Base-by-base conservation (phyloP, 805 yeast genomes). In the Lipomyces mesembrius region DNA sequence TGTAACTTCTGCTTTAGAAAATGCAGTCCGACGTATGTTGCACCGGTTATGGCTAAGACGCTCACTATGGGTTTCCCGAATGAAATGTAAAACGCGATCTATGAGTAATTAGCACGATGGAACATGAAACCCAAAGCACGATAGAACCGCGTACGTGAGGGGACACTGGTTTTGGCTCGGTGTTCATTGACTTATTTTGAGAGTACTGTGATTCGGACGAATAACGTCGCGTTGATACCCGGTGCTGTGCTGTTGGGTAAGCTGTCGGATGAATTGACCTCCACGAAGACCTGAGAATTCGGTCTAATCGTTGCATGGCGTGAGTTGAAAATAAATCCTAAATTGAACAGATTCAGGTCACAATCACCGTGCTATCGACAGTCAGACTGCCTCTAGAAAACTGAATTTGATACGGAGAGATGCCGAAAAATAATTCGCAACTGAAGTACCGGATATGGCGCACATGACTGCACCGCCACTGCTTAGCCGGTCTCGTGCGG, bases 71-170 rank as follows among this genome's bases (percentile, higher is more conserved):
- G 65, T 53, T 37, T 58, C 20, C 61, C 61, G 53, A 39, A 62
- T 1, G 62, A 39, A 0, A 59, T 17, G 59, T 62, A 62, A 34
- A 62, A 62, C 39, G 27, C 64, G 25, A 61, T 55, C 64, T 61
- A 37, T 5, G 55, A n/a, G 3, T 1, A 17, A 43, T 43, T 43
- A 43, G 49, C 8, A 5, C 17, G 43, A 6, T 12, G 17, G 20
- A 43, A 11, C 7, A 1, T 17, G 2, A 43, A 2, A 14, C 49
- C 20, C 6, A 43, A 14, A 4, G 14, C 8, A 17, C 22, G 7
- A 43, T 17, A 17, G 11, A 43, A n/a, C n/a, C 2, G 20, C 64
- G 20, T 60, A 61, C 64, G 39, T 61, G 64, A 34, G 64, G 64
- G 3, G 64, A 61, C 25, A 54, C n/a, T 20, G 32, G 55, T 22